Evolutionary conservation across 2,329 filamentous ascomycete species (phyloP).

Genomic region (Ceratocystis variospora): DNA sequence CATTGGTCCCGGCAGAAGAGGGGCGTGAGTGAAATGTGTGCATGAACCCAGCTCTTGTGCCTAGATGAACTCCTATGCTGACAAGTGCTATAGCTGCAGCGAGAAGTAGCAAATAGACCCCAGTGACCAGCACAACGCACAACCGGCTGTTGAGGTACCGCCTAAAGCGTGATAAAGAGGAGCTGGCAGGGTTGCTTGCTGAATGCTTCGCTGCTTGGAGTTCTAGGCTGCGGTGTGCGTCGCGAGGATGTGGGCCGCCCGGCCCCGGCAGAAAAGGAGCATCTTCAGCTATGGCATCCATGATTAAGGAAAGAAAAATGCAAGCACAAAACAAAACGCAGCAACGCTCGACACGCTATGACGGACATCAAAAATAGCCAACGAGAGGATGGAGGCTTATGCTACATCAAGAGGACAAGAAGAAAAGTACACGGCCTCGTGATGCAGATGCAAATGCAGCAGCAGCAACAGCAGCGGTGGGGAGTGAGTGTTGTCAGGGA

Average conservation of each 20-base stretch:
- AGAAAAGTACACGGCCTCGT: too few species aligned
- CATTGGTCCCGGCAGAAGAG: not conserved
- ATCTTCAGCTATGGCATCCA: not conserved
- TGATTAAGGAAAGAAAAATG: not conserved
- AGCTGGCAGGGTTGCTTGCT: not conserved
- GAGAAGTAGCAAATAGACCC: not conserved
- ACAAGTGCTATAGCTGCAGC: not conserved
- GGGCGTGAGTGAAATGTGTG: not conserved
- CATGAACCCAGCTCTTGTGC: not conserved
- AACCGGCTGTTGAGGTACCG: not conserved
- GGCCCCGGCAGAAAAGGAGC: not conserved
- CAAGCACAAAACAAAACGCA: not conserved
- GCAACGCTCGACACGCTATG: too few species aligned
- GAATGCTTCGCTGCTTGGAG: not conserved
- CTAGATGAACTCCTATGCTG: not conserved
- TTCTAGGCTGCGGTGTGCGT: not conserved
- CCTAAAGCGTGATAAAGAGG: not conserved
- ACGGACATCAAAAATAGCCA: too few species aligned
- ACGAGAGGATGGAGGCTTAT: too few species aligned
- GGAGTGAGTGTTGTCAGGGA: too few species aligned
- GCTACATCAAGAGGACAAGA: too few species aligned
- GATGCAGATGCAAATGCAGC: too few species aligned
- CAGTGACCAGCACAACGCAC: not conserved
- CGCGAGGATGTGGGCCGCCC: not conserved
- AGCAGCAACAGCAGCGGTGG: too few species aligned